These are phyloP conservation scores for Meyerozyma guilliermondii DNA, from an alignment of 1,139 yeast genomes.

Conservation along the genomic window DNA sequence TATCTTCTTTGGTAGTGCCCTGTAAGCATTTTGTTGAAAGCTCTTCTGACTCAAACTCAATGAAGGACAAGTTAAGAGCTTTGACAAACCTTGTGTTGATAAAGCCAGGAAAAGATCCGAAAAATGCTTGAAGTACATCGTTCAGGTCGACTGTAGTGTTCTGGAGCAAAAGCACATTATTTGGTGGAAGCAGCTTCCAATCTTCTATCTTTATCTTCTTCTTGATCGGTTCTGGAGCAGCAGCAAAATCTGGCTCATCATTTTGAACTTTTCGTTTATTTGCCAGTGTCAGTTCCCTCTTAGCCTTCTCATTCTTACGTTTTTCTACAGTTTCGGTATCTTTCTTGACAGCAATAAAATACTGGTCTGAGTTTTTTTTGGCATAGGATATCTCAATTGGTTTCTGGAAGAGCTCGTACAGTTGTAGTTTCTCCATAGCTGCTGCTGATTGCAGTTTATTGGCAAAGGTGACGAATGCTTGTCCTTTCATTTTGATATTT, in stretches of 20 bases:
- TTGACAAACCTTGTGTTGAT: constrained; percentile 62
- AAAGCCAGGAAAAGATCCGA: constrained; percentile 53
- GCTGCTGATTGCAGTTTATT: constrained; percentile 36
- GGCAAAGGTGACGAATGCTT: constrained; percentile 74
- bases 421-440: constrained; percentile 45
- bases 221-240: constrained; percentile 12
- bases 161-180: constrained; percentile 66
- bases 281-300: constrained; percentile 12
- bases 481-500: constrained; percentile 68
- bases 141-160: constrained; percentile 43
- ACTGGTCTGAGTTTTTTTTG: constrained; percentile 43
- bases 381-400: constrained; percentile 45
- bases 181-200: constrained; percentile 46
- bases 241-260: background rate
- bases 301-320: constrained; percentile 19
- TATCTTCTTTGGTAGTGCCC: constrained; percentile 4
- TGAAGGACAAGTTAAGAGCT: constrained; percentile 68
- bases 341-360: constrained; percentile 7
- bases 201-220: constrained; percentile 16
- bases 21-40: constrained; percentile 22
- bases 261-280: constrained; percentile 11
- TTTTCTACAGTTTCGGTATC: constrained; percentile 13
- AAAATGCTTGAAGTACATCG: constrained; percentile 39
- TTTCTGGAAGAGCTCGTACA: constrained; percentile 47
- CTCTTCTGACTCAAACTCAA: constrained; percentile 62